A percentile compares a stretch with the other conserved stretches of the same genome.
phyloP scores from a whole-genome alignment of 805 yeast genomes.

The Saturnispora zaruensis region DNA sequence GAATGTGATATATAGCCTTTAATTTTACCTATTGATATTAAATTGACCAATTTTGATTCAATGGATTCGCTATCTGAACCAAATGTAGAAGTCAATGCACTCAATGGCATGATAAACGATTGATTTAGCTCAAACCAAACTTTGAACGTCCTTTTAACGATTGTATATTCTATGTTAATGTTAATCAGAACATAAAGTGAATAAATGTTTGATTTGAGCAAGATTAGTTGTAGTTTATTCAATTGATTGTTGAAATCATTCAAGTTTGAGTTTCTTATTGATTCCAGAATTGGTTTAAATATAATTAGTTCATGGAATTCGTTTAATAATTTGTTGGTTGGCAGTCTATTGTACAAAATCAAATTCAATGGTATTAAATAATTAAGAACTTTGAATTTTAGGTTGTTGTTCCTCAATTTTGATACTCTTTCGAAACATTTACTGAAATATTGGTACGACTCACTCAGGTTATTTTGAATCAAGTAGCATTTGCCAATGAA shows the following conservation, averaged over 20 bases:
- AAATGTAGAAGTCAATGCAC: neutral
- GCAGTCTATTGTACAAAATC: conserved; percentile 39
- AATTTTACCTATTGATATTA: conserved; percentile 50
- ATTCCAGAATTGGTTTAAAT: conserved; percentile 41
- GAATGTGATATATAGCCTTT: conserved; percentile 81
- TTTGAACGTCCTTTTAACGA: neutral
- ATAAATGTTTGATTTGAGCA: conserved; percentile 54
- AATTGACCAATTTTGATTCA: conserved; percentile 61
- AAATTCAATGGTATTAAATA: conserved; percentile 59
- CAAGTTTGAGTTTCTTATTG: conserved; percentile 50
- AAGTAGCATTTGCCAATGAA: conserved; percentile 62
- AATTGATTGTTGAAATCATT: conserved; percentile 39
- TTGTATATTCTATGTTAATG: conserved; percentile 1
- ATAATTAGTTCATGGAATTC: conserved; percentile 35
- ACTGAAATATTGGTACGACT: conserved; percentile 43
- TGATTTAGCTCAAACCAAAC: neutral
- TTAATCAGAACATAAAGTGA: conserved; percentile 44
- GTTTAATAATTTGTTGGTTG: conserved; percentile 34
- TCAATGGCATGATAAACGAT: conserved; percentile 4
- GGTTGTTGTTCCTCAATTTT: conserved; percentile 11
- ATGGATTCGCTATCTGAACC: conserved; percentile 39
- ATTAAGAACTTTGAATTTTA: conserved; percentile 40
- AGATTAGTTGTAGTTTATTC: conserved; percentile 36
- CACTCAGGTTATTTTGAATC: conserved; percentile 44
- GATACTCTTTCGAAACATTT: neutral